Percentiles rank a stretch among this genome's conserved stretches.
These are phyloP conservation scores for Starmerella lactis-condensi DNA, from an alignment of 805 yeast genomes.

Conservation along the genomic window DNA sequence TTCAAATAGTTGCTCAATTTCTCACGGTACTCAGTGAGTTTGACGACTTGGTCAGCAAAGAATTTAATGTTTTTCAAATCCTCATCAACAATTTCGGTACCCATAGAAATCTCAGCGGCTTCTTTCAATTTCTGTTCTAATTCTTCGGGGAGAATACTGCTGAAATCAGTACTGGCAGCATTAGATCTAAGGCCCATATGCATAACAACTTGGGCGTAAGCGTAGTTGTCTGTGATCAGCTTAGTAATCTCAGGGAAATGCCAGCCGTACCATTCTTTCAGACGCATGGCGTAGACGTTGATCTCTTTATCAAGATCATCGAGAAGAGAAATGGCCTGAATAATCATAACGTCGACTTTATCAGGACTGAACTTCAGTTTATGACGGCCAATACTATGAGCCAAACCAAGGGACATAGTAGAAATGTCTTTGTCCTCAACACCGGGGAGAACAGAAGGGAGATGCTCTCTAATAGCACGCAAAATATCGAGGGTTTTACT, in stretches of 20 bases:
- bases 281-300: constrained; percentile 96
- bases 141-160: constrained; percentile 83
- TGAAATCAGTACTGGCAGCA: constrained; percentile 76
- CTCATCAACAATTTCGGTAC: constrained; percentile 88
- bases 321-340: constrained; percentile 91
- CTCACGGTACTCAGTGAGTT: constrained; percentile 90
- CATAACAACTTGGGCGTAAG: constrained; percentile 84
- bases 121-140: constrained; percentile 77
- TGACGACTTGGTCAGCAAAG: constrained; percentile 90
- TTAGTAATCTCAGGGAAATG: constrained; percentile 99
- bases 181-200: constrained; percentile 87
- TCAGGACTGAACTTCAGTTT: constrained; percentile 94
- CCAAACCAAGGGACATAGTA: constrained; percentile 95
- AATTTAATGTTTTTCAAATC: constrained; percentile 78
- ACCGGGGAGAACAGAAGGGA: constrained; percentile 90
- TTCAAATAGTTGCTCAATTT: constrained; percentile 79
- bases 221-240: constrained; percentile 87
- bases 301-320: constrained; percentile 95
- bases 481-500: constrained; percentile 86
- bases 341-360: constrained; percentile 97
- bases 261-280: constrained; percentile 99
- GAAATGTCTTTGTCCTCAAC: constrained; percentile 64
- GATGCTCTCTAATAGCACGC: constrained; percentile 86
- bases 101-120: constrained; percentile 98
- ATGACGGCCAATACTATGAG: constrained; percentile 96